Base-by-base conservation (phyloP, 2,329 filamentous ascomycete genomes). In the Aspergillus alliaceus region DNA sequence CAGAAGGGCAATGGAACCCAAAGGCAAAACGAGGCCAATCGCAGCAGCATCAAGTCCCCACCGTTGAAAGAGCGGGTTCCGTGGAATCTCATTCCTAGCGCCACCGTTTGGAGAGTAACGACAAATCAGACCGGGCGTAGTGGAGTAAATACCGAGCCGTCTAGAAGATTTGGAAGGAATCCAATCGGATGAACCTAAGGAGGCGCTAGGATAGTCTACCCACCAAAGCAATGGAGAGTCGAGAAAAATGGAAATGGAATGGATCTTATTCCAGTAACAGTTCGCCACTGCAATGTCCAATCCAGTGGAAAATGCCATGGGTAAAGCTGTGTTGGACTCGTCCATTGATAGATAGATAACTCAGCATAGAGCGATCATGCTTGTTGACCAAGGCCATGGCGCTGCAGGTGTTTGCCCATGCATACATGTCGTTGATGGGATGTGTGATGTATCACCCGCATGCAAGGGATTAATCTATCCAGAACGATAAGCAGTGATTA, bases 21-120 rank as follows among this genome's bases (percentile, higher is more conserved):
- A 55, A 48, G 25, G 15, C 55, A 58, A 61, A 54, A 53, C 51
- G 24, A 50, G 48, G 22, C 63, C 54, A 64, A 59, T 59, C 51
- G 53, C 7, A 39, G 48, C 15, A 12, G 29, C 22, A 35, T 11
- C 11, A 12, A 1, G 14, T 40, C 15, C 53, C 57, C 56, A 56
- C 46, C 32, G 20, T 24, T 7, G 37, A 51, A 40, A 39, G 35
- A 49, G 54, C 48, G 37, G 15, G 40, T 40, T 56, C 56, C 56
- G 58, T 51, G 56, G 59, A 60, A 52, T 51, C 53, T 59, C 61
- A 53, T 64, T 61, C 58, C 63, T 63, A 61, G 62, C 60, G 62
- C 58, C 60, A 51, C 63, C 63, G 62, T 65, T 65, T 64, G 50
- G 48, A 15, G 12, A 35, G 18, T 51, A 27, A 20, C 11, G 34